phyloP scores from a whole-genome alignment of 106 monocot species.

The Acorus calamus region DNA sequence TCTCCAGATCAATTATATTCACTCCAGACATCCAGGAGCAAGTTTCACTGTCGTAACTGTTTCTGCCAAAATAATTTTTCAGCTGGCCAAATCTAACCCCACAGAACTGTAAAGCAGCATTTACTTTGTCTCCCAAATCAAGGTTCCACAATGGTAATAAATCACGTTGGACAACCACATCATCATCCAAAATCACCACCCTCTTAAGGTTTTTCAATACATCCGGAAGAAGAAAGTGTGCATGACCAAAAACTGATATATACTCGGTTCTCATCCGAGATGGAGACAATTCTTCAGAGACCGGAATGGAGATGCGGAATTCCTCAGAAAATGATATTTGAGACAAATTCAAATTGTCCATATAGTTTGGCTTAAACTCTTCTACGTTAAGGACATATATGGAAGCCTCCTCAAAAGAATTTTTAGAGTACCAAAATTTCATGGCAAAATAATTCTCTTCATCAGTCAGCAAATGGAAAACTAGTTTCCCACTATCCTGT shows the following conservation, averaged over 20 bases:
- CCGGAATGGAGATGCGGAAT: conserved; percentile 44
- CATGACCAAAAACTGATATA: conserved; percentile 66
- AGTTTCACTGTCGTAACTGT: conserved; percentile 25
- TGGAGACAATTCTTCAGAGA: conserved; percentile 15
- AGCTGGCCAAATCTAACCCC: conserved; percentile 62
- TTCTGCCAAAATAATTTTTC: conserved; percentile 30
- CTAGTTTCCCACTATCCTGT: conserved; percentile 46
- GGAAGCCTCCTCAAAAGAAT: conserved; percentile 36
- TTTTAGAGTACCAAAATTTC: conserved; percentile 64
- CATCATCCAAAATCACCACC: conserved; percentile 84
- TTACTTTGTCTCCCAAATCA: conserved; percentile 72
- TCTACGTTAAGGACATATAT: conserved; percentile 58
- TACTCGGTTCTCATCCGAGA: conserved; percentile 47
- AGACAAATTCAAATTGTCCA: not conserved
- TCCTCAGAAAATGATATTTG: conserved; percentile 56
- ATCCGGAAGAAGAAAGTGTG: conserved; percentile 80
- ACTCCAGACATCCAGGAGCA: conserved; percentile 87
- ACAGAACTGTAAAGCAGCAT: conserved; percentile 66
- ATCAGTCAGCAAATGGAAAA: conserved; percentile 78
- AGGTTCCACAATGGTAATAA: conserved; percentile 70
- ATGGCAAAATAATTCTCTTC: conserved; percentile 67
- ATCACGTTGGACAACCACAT: conserved; percentile 67
- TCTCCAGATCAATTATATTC: conserved; percentile 75
- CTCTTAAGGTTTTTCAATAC: conserved; percentile 60
- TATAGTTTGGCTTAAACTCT: conserved; percentile 23